These are phyloP conservation scores for Wickerhamiella brachini DNA, from an alignment of 805 yeast genomes.

Conservation along the genomic window DNA sequence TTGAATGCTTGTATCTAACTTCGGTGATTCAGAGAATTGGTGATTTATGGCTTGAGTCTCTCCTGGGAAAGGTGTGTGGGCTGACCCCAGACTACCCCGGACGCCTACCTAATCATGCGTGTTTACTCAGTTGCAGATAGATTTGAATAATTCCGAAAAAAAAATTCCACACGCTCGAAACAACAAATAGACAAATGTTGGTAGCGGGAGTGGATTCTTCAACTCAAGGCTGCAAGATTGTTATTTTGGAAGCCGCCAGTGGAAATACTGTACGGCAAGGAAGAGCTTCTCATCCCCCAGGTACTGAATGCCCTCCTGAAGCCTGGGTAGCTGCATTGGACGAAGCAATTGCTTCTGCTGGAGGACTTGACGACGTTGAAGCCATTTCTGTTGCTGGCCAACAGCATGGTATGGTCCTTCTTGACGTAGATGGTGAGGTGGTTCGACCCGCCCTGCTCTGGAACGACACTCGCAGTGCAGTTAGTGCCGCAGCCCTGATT, in stretches of 20 bases:
- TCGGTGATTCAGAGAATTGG: too few species aligned
- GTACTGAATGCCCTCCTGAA: conserved; percentile 18
- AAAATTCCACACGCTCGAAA: neutral
- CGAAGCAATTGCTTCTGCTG: conserved; percentile 11
- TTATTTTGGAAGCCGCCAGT: conserved; percentile 9
- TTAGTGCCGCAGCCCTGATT: conserved; percentile 13
- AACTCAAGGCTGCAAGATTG: conserved; percentile 19
- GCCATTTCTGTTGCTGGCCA: conserved; percentile 19
- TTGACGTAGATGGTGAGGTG: conserved; percentile 12
- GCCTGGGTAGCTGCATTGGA: conserved; percentile 15
- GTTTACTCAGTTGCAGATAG: neutral
- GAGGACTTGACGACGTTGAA: conserved; percentile 16
- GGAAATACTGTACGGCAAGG: conserved; percentile 12
- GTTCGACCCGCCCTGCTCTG: conserved; percentile 17
- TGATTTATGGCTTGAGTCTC: too few species aligned
- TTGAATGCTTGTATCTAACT: too few species aligned
- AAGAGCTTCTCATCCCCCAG: conserved; percentile 15
- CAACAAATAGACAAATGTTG: neutral
- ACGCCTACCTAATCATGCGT: neutral
- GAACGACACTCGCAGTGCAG: conserved; percentile 19
- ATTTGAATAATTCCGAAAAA: neutral
- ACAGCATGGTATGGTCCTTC: conserved; percentile 18
- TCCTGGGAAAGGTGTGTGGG: too few species aligned
- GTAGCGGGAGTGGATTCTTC: conserved; percentile 20
- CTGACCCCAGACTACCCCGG: neutral